A percentile compares a stretch with the other conserved stretches of the same genome.
Conservation (phyloP, 305 asterid genomes). For the Fraxinus baroniana region DNA sequence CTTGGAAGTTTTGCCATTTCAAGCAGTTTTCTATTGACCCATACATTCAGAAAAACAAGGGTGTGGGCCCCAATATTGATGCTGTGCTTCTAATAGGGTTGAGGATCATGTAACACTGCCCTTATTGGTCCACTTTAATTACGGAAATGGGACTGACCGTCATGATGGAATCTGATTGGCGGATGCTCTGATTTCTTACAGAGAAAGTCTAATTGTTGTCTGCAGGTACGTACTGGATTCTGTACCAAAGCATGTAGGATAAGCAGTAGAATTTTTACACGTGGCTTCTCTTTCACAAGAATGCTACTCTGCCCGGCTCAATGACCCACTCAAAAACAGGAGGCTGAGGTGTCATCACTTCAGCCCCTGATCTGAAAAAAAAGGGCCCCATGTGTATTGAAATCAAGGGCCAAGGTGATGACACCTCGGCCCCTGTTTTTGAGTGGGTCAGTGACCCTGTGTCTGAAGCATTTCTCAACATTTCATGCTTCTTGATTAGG, state of each 20-base stretch:
- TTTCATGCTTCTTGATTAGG: not conserved
- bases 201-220: constrained; percentile 32
- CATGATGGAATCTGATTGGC: constrained; percentile 31
- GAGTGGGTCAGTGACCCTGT: too few relatives aligned
- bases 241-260: constrained; percentile 22
- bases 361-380: too few relatives aligned
- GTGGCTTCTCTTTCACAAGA: constrained; percentile 10
- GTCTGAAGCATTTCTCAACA: too few relatives aligned
- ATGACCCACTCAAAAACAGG: too few relatives aligned
- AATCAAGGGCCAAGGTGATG: too few relatives aligned
- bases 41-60: constrained; percentile 19
- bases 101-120: constrained; percentile 18
- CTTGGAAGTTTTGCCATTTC: constrained; percentile 26
- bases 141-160: constrained; percentile 26
- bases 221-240: constrained; percentile 16
- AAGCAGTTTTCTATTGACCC: constrained; percentile 33
- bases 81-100: constrained; percentile 31
- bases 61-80: constrained; percentile 43
- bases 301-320: too few relatives aligned
- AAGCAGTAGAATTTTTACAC: constrained; percentile 23
- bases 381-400: too few relatives aligned
- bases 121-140: constrained; percentile 27
- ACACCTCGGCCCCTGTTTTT: too few relatives aligned
- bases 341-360: too few relatives aligned
- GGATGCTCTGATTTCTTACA: constrained; percentile 25